Base-by-base conservation (phyloP, 2,329 filamentous ascomycete genomes). In the Penicillium sp. region DNA sequence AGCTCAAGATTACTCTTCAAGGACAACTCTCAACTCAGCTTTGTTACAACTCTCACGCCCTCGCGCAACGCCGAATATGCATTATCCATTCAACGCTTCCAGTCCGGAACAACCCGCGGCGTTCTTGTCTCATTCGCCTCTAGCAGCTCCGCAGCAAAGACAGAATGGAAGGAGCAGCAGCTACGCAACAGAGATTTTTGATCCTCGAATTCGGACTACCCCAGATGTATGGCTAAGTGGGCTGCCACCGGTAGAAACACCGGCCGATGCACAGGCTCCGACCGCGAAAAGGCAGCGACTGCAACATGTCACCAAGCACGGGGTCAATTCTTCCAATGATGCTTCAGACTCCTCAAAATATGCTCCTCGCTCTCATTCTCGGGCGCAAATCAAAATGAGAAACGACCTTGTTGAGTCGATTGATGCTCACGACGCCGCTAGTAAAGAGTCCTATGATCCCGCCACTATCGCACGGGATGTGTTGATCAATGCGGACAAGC, bases 381-480 rank as follows among this genome's bases (percentile, higher is more conserved):
- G 52, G 56, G 46, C 61, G 48, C 34, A 45, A 38, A 45, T 74
- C 44, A 63, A 65, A 60, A 47, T 64, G 56, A 63, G 71, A 56
- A 4, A 58, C 49, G 64, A 71, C 42, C 62, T 80, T 33, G 76
- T 79, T 4, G 72, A 79, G 56, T 71, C 73, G 0, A 62, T 85
- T 15, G 64, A 71, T 3, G 60, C 63, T 45, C 56, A 57, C 23
- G 68, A 77, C 45, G 70, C 72, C 3, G 54, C 72, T 5, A 53
- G 75, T 24, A 80, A 79, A 54, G 75, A 75, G 6, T 75, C 69
- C 15, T 88, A 88, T 62, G 78, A 87, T 61, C 76, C 80, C 1
- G 76, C 78, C 42, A 87, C 83, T 0, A 85, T 88, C 54, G 85
- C 84, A 4, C 73, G 83, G 46, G 84, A 87, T 64, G 76, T 88